A percentile compares a stretch with the other conserved stretches of the same genome.
Conservation (phyloP, 345 rosid species). For the Dipteronia dyeriana region DNA sequence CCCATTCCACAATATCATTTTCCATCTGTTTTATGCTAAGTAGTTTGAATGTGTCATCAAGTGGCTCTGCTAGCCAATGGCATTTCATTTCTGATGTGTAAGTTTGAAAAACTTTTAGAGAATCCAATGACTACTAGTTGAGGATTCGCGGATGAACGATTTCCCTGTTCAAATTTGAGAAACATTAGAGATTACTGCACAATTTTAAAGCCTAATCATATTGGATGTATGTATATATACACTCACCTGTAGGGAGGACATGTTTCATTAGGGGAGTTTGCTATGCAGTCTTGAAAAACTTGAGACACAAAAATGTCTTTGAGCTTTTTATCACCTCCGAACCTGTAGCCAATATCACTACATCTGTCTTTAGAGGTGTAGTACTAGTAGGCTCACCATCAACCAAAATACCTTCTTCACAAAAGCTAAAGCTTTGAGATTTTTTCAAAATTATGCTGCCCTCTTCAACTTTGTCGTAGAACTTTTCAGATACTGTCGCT, state of each 20-base stretch:
- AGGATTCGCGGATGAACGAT: constrained; percentile 45
- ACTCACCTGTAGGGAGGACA: constrained; percentile 47
- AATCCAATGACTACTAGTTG: constrained; percentile 46
- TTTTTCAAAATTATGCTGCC: constrained; percentile 48
- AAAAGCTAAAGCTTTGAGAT: constrained; percentile 37
- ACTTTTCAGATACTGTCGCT: constrained; percentile 32
- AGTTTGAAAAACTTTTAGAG: constrained; percentile 38
- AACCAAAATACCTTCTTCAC: constrained; percentile 29
- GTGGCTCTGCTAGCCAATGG: constrained; percentile 41
- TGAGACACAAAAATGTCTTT: constrained; percentile 30
- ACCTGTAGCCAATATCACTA: constrained; percentile 47
- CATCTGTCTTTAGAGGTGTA: constrained; percentile 29
- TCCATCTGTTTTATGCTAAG: constrained; percentile 45
- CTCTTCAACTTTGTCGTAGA: constrained; percentile 40
- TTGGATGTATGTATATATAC: no score
- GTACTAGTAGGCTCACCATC: constrained; percentile 15
- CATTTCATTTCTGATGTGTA: constrained; percentile 44
- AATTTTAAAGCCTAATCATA: no score
- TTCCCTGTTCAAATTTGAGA: constrained; percentile 29
- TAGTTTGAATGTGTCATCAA: constrained; percentile 32
- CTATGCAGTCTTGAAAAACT: constrained; percentile 24
- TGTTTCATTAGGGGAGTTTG: constrained; percentile 27
- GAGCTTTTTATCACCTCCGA: constrained; percentile 39
- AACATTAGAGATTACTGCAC: not conserved
- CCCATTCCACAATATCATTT: constrained; percentile 35